phyloP scores from a whole-genome alignment of 2,329 filamentous ascomycete genomes.

The Fusarium protoensiforme region DNA sequence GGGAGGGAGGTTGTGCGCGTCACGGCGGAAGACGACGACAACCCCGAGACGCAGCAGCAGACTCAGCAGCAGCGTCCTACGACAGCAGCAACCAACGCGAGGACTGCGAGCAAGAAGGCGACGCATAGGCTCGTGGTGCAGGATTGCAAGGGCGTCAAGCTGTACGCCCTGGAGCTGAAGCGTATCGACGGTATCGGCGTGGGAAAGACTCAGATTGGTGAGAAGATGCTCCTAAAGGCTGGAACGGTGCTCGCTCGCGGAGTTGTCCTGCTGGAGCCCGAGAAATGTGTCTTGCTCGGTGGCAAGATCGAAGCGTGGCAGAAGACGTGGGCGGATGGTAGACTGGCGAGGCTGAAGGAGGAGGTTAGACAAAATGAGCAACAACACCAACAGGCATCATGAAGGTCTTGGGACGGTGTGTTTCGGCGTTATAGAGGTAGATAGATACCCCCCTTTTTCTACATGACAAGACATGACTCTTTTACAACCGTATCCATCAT shows the following conservation, averaged over 20 bases:
- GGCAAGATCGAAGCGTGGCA: constrained; percentile 88
- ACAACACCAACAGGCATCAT: constrained; percentile 7
- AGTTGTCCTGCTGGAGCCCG: constrained; percentile 79
- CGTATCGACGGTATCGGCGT: constrained; percentile 74
- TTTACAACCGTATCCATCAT: not conserved
- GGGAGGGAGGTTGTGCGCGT: constrained; percentile 87
- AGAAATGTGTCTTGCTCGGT: constrained; percentile 77
- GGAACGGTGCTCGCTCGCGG: constrained; percentile 77
- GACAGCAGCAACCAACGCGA: constrained; percentile 5
- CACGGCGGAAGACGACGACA: constrained; percentile 55
- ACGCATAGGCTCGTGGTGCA: constrained; percentile 87
- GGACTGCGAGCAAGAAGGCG: constrained; percentile 55
- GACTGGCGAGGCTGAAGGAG: constrained; percentile 75
- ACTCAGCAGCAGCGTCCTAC: constrained; percentile 28
- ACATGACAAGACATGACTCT: not conserved
- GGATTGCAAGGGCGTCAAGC: constrained; percentile 76
- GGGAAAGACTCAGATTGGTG: constrained; percentile 76
- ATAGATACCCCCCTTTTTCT: constrained; percentile 21
- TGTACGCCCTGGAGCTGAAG: constrained; percentile 79
- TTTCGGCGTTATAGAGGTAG: constrained; percentile 13
- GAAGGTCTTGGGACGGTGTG: not conserved
- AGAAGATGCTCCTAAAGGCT: constrained; percentile 80
- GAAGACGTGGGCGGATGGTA: constrained; percentile 77
- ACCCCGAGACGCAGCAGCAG: constrained; percentile 59
- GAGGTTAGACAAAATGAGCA: constrained; percentile 58